phyloP scores from a whole-genome alignment of 2,329 filamentous ascomycete genomes.

The Cordyceps farinosa region DNA sequence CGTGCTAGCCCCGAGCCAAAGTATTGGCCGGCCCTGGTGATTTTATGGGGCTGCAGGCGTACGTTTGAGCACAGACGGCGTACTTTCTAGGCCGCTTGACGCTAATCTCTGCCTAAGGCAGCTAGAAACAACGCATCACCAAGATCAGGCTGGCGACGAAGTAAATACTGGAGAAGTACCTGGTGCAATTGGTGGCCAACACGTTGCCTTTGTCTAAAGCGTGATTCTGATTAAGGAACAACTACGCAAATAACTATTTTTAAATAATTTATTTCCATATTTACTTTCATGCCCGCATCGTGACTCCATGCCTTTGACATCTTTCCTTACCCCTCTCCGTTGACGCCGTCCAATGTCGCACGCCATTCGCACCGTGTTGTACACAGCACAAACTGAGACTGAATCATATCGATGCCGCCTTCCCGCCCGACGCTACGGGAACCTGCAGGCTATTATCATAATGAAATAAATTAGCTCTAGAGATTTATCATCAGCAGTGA shows the following conservation, averaged over 20 bases:
- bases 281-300: too few species aligned
- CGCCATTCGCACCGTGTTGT: not conserved
- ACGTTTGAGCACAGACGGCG: slow-evolving; percentile 5
- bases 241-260: too few species aligned
- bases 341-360: not conserved
- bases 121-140: slow-evolving; percentile 4
- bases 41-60: not conserved
- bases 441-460: not conserved
- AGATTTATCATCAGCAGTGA: too few species aligned
- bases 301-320: not conserved
- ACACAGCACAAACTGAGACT: not conserved
- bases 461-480: too few species aligned
- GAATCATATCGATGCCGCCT: not conserved
- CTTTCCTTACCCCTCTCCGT: not conserved
- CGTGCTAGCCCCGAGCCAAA: not conserved
- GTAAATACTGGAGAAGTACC: too few species aligned
- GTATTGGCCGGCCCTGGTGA: not conserved
- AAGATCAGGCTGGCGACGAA: not conserved
- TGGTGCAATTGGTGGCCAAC: not conserved
- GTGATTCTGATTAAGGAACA: not conserved
- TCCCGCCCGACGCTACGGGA: not conserved
- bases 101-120: slow-evolving; percentile 16
- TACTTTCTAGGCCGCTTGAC: slow-evolving; percentile 14
- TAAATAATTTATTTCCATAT: too few species aligned
- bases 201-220: not conserved